Base-by-base conservation (phyloP, 2,329 filamentous ascomycete genomes). In the Zelopaecilomyces penicillatus region DNA sequence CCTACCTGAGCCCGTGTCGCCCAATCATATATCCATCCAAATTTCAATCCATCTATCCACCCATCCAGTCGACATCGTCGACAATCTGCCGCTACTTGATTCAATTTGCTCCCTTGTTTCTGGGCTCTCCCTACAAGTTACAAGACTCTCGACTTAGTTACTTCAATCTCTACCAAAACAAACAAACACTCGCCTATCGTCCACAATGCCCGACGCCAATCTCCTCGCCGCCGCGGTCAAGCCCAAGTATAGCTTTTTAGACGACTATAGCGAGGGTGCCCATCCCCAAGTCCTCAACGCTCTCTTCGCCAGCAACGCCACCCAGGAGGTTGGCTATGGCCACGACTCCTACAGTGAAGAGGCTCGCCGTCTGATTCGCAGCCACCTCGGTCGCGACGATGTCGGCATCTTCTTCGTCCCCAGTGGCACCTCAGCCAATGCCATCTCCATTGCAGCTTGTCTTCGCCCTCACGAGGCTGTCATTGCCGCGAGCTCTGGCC, bases 251-350 rank as follows among this genome's bases (percentile, higher is more conserved):
- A 71, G 68, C 54, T 69, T 75, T 45, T 60, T 70, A 39, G 71
- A 75, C 50, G 71, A 75, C 50, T 75, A 75, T 52, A 71, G 69
- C 54, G 71, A 75, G 47, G 72, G 71, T 32, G 71, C 70, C 0
- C 72, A 75, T 47, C 71, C 72, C 5, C 60, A 64, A n/a, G 57
- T 75, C 3, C 63, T 75, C 29, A 64, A 72, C 37, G 69, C 71
- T 7, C 59, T 75, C 2, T 52, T 72, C 11, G 53, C 60, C 30
- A 67, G 64, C 52, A 75, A 74, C 44, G 52, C 54, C 4, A 63
- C 64, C 1, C 71, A 74, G 41, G 68, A 75, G 51, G 54, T 62
- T 5, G 66, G 70, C 30, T 75, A 75, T 50, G 72, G 71, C 10
- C 61, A 60, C 30, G 72, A 75, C 42, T 56, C 66, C 2, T 73